Base-by-base conservation (phyloP, 2,329 filamentous ascomycete species). In the Botryotinia convoluta region DNA sequence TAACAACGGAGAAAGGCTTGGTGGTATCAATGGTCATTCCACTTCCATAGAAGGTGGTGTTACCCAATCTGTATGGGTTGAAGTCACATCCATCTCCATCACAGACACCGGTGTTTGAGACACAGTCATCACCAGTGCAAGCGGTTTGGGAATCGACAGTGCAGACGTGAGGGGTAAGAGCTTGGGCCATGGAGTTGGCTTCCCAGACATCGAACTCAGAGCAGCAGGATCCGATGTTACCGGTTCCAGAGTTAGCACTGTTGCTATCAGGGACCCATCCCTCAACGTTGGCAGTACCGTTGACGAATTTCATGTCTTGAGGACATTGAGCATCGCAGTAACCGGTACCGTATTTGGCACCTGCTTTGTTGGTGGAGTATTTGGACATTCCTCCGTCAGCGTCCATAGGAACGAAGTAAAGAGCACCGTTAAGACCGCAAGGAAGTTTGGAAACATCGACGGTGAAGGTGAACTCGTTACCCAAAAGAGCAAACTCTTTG, bases 191-290 rank as follows among this genome's bases (percentile, higher is more conserved):
- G 72, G 82, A 84, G 83, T 90, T 90, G 72, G 88, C 84, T 77
- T 90, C 90, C 87, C 88, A 90, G 80, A 90, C 85, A 77, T 92
- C 90, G 86, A 92, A 89, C 82, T 92, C 90, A 85, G 89, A 91
- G 67, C 88, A 84, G 77, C 90, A 90, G 69, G 86, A 84, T 68
- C 83, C 81, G 69, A 86, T 83, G 54, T 82, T 81, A 54, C 87
- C 87, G n/a, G 81, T 79, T 72, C 88, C 88, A 44, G 86, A 83
- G 79, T 89, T 89, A 73, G 80, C 77, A 78, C 87, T 85, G 75
- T 83, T 87, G 32, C 76, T 73, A 1, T 85, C 85, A 12, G 86
- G 79, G 12, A 71, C 75, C 86, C 87, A 88, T 73, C 84, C 84
- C 10, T 87, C 85, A 29, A 85, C 83, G 79, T 90, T 90, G 68